A percentile compares a stretch with the other conserved stretches of the same genome.
Evolutionary conservation across 164 flowering plant species (phyloP).

Genomic region (Sextonia rubra): DNA sequence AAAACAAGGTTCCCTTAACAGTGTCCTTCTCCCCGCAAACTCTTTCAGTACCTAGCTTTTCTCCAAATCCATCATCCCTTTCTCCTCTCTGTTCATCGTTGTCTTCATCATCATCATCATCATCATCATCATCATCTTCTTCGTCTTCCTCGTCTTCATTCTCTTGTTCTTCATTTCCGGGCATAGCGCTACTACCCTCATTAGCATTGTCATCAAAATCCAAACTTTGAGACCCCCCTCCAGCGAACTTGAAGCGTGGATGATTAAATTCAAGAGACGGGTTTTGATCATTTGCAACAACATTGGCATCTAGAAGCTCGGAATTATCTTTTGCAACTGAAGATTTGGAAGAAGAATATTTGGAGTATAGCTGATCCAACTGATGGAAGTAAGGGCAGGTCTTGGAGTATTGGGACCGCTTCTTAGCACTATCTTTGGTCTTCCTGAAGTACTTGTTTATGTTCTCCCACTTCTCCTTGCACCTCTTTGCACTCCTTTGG

Average conservation of each 20-base stretch:
- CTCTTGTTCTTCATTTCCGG: background rate
- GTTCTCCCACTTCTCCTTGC: conserved; percentile 25
- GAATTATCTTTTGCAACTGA: conserved; percentile 6
- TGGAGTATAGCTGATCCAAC: conserved; percentile 17
- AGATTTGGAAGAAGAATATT: background rate
- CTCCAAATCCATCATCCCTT: background rate
- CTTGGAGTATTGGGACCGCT: conserved; percentile 15
- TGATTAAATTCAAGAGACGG: background rate
- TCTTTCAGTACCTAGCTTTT: background rate
- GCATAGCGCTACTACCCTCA: background rate
- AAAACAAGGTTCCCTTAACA: background rate
- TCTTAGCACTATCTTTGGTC: conserved; percentile 16
- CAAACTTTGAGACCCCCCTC: background rate
- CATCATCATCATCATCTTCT: background rate
- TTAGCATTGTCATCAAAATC: background rate
- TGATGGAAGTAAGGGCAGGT: conserved; percentile 23
- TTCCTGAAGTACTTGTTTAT: conserved; percentile 23
- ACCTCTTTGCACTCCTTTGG: conserved; percentile 21
- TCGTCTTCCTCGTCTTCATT: background rate
- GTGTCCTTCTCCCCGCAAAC: background rate
- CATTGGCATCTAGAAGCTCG: conserved; percentile 14
- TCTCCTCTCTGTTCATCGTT: conserved; percentile 1
- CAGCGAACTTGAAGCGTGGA: background rate
- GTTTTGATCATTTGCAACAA: conserved; percentile 10
- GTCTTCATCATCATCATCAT: conserved; percentile 6